Percentiles rank a stretch among this genome's conserved stretches.
These are phyloP conservation scores for Phycomyces blakesleeanus DNA, from an alignment of 192 early-diverging fungal species.

Conservation along the genomic window DNA sequence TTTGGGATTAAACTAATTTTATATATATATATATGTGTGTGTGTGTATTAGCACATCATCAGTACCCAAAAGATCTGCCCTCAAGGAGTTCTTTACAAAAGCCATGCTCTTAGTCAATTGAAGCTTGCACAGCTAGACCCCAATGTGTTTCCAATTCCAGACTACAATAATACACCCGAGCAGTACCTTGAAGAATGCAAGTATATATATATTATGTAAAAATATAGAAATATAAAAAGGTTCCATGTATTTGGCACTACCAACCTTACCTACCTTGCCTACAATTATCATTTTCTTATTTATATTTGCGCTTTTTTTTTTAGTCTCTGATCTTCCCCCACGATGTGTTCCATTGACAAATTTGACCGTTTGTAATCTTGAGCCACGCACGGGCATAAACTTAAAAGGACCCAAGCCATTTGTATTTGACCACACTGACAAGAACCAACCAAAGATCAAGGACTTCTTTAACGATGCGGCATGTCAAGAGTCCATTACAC, in stretches of 20 bases:
- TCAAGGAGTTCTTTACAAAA: slow-evolving; percentile 62
- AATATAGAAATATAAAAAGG: no score
- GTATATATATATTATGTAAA: no score
- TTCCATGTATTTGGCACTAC: no score
- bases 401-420: slow-evolving; percentile 8
- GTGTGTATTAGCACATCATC: slow-evolving; percentile 68
- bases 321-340: slow-evolving; percentile 15
- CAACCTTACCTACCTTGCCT: no score
- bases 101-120: slow-evolving; percentile 57
- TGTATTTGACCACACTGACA: slow-evolving; percentile 23
- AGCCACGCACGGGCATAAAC: slow-evolving; percentile 58
- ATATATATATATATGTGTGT: no score
- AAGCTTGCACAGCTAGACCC: slow-evolving; percentile 64
- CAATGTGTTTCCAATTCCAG: slow-evolving; percentile 69
- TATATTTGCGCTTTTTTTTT: no score
- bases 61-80: slow-evolving; percentile 60
- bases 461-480: slow-evolving; percentile 26
- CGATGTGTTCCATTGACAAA: slow-evolving; percentile 16
- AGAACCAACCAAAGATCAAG: slow-evolving; percentile 7
- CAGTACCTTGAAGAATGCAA: slow-evolving; percentile 29
- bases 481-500: slow-evolving; percentile 33
- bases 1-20: neutral
- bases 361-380: slow-evolving; percentile 57
- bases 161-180: slow-evolving; percentile 45
- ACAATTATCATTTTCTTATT: no score